Percentiles rank a stretch among this genome's conserved stretches.
These are phyloP conservation scores for Hypoxylon sp. DNA, from an alignment of 2,329 filamentous ascomycete species.

Conservation along the genomic window DNA sequence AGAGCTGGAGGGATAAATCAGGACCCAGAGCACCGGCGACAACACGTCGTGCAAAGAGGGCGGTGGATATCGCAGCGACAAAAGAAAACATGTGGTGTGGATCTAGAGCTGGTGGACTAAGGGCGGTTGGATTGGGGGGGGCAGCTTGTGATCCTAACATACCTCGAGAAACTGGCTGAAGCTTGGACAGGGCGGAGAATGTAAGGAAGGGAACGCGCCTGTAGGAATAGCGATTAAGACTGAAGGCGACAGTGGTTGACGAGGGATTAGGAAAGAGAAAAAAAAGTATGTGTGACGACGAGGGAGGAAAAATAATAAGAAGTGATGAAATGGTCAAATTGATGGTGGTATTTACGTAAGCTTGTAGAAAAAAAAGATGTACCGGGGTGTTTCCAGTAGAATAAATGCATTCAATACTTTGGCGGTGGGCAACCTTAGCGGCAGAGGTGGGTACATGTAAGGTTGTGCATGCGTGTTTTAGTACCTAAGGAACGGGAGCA, in stretches of 20 bases:
- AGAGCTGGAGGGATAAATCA: conserved; percentile 10
- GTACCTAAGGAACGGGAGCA: conserved; percentile 24
- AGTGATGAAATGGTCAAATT: conserved; percentile 36
- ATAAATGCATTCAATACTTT: conserved; percentile 14
- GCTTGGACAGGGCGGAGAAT: conserved; percentile 7
- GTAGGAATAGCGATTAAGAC: conserved; percentile 4
- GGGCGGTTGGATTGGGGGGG: conserved; percentile 21
- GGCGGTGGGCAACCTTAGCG: conserved; percentile 23
- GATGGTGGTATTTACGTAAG: conserved; percentile 34
- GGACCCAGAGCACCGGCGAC: conserved; percentile 10
- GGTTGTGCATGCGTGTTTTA: conserved; percentile 25
- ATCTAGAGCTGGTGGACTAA: conserved; percentile 28
- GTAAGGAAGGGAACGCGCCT: conserved; percentile 7
- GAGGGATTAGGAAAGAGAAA: conserved; percentile 18
- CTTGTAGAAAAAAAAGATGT: conserved; percentile 7
- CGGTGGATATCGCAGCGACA: conserved; percentile 19
- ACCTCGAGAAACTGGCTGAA: conserved; percentile 27
- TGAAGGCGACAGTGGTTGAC: neutral
- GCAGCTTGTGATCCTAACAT: conserved; percentile 38
- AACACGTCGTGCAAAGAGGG: conserved; percentile 23
- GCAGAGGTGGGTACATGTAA: neutral
- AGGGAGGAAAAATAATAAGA: conserved; percentile 30
- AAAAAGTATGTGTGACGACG: conserved; percentile 30
- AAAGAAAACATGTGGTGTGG: conserved; percentile 32
- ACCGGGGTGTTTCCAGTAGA: conserved; percentile 8